Base-by-base conservation (phyloP, 805 yeast species). In the Saccharomycopsis capsularis region DNA sequence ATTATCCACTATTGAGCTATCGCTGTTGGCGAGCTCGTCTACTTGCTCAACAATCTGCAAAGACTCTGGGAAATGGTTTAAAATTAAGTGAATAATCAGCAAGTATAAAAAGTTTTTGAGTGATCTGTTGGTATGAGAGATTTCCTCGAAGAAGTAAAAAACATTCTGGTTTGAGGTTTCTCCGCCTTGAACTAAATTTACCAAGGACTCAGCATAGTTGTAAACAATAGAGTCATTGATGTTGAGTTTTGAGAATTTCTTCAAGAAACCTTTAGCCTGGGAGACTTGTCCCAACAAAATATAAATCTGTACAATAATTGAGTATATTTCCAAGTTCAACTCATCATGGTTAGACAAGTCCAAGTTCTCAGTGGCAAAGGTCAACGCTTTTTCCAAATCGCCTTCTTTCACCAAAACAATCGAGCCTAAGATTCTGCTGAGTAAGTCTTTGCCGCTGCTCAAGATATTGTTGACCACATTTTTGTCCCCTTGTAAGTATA, bases 11-110 rank as follows among this genome's bases (percentile, higher is more conserved):
- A 39, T 6, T 13, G 42, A 9, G 42, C 30, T 18, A 15, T 18
- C 29, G 13, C 5, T 7, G n/a, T 7, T n/a, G 15, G 29, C 21
- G 9, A 43, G 24, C n/a, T 32, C 40, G 23, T 24, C 44, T 15
- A 48, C 27, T 44, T 73, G 67, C 27, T 66, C 67, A 11, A 84
- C 67, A 34, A 81, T 69, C 54, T 85, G 86, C 51, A 76, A 75
- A 7, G 96, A 90, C 66, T 91, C 97, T 2, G 90, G 91, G 48
- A 78, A 69, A 60, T 90, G 85, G 44, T 81, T 78, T 62, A 88
- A 75, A 67, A 86, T 88, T 58, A 90, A 67, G 54, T 90, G 88
- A 52, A 89, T 72, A 9, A 81, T 83, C 40, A 88, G 74, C 59
- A 88, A 77, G 36, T 84, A 81, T 32, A 77, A 59, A 56, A 84